A percentile compares a stretch with the other conserved stretches of the same genome.
Evolutionary conservation across 179 eudicot genomes (phyloP).

Genomic region (Gypsophila paniculata): DNA sequence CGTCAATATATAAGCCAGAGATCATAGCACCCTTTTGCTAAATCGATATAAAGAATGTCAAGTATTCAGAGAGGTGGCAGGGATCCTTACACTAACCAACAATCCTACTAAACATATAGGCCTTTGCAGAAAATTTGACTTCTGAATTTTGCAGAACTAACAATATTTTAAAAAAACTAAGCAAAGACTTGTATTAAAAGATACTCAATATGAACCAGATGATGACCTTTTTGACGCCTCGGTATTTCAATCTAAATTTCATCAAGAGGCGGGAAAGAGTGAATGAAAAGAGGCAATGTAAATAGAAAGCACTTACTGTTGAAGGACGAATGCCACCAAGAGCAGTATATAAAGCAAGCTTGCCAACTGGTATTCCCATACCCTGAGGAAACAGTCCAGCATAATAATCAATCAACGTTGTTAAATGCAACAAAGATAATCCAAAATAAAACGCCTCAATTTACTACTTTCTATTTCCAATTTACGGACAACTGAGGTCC

Average conservation of each 20-base stretch:
- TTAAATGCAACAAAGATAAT: not conserved
- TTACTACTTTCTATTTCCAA: not conserved
- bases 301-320: constrained; percentile 45
- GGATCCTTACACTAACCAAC: not conserved
- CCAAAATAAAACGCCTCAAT: not conserved
- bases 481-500: not conserved
- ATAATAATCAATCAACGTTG: constrained; percentile 1
- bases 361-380: constrained; percentile 94
- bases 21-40: not conserved
- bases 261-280: not conserved
- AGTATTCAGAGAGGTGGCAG: not conserved
- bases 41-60: not conserved
- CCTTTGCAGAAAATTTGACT: not conserved
- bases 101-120: not conserved
- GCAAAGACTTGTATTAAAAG: no score
- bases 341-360: constrained; percentile 79
- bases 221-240: not conserved
- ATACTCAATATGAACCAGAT: not conserved
- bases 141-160: not conserved
- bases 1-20: not conserved
- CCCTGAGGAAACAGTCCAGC: constrained; percentile 44
- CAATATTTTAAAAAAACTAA: not conserved
- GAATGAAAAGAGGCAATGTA: not conserved
- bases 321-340: constrained; percentile 95
- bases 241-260: not conserved